Evolutionary conservation across 2,329 filamentous ascomycete species (phyloP), one percentile per base, ranked within the genome.

Genomic region (Ustulina deusta): DNA sequence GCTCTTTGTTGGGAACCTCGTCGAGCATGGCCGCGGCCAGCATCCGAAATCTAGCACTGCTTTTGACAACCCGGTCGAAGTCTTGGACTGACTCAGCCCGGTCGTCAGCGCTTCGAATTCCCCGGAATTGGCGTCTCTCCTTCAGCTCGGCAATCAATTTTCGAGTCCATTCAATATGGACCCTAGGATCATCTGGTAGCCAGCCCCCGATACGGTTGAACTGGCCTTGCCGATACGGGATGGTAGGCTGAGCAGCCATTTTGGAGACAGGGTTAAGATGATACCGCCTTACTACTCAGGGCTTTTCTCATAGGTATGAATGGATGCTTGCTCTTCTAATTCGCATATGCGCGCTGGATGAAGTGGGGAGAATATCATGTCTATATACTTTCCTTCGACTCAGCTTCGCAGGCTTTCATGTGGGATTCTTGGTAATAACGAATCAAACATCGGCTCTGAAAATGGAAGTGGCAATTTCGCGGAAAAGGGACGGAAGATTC

Each of bases 1-100:
- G 60, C 29, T 62, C 49, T 48, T 62, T 62, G 49, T 62, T 55
- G 36, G 60, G 60, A 48, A 62, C 49, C 48, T 62, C 60, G 11
- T 62, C 49, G 38, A 62, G 60, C 60, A 62, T 62, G 38, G 60
- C 60, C 40, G 38, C 38, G 36, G 60, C 60, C 13, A 62, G 60
- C 60, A 62, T 62, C 27, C 51, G 60, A 48, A 55, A 38, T n/a
- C 38, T 55, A 22, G 60, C n/a, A 56, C 40, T 62, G 40, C 49
- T 62, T 27, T 62, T 4, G 27, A 62, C 51, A 48, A 62, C 27
- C 46, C 6, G 13, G 38, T 62, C 60, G 49, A 62, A 56, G 29
- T 27, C 49, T 56, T 62, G 60, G 60, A 62, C 48, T 27, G 49
- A 46, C n/a, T 20, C 27, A 44, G 48, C 59, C 36, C 2, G 10